Evolutionary conservation across 805 yeast genomes (phyloP).

Genomic region (Candida berthetii): DNA sequence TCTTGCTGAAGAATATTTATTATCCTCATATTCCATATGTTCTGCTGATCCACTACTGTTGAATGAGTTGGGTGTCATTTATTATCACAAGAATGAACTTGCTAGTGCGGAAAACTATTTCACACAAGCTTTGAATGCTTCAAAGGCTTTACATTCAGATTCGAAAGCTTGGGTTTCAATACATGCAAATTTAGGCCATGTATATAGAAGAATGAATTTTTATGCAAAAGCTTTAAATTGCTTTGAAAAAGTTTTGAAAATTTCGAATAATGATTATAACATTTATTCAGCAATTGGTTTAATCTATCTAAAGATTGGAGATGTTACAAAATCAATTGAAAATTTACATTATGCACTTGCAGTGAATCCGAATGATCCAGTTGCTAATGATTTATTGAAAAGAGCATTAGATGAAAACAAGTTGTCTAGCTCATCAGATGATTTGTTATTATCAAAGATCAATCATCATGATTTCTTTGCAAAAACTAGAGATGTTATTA

Average conservation of each 20-base stretch:
- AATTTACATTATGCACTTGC: slow-evolving; percentile 78
- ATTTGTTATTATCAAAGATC: not conserved
- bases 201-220: slow-evolving; percentile 61
- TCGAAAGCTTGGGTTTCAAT: slow-evolving; percentile 82
- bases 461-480: slow-evolving; percentile 23
- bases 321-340: slow-evolving; percentile 62
- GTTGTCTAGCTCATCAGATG: slow-evolving; percentile 3
- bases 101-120: slow-evolving; percentile 65
- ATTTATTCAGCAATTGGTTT: slow-evolving; percentile 82
- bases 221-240: slow-evolving; percentile 64
- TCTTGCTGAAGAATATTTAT: slow-evolving; percentile 81
- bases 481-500: slow-evolving; percentile 18
- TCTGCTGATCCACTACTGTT: slow-evolving; percentile 80
- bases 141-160: slow-evolving; percentile 65
- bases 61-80: slow-evolving; percentile 91
- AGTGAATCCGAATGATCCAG: slow-evolving; percentile 71
- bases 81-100: slow-evolving; percentile 68
- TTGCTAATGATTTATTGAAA: slow-evolving; percentile 73
- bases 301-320: slow-evolving; percentile 65
- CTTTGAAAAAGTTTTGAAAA: slow-evolving; percentile 68
- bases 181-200: slow-evolving; percentile 84
- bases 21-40: slow-evolving; percentile 70
- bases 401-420: slow-evolving; percentile 67
- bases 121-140: slow-evolving; percentile 63
- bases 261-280: slow-evolving; percentile 67